Conservation (phyloP, 352 stramenopile species). For the Phytopythium boreale region DNA sequence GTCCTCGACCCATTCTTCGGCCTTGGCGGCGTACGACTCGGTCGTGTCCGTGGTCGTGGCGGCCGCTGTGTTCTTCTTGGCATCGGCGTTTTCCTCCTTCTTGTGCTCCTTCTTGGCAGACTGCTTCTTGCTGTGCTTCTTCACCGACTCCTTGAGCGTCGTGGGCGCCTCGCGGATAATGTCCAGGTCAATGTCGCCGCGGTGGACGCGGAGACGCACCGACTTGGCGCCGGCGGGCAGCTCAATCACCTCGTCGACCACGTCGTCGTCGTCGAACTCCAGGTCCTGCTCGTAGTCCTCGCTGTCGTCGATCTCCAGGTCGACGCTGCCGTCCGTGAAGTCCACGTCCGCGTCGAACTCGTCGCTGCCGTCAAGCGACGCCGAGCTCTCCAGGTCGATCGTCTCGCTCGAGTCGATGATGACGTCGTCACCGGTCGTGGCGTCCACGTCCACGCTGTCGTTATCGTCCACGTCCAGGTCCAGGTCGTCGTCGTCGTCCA, state of each 20-base stretch:
- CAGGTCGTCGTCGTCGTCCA: constrained; percentile 15
- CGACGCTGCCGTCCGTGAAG: constrained; percentile 28
- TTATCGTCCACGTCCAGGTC: constrained; percentile 28
- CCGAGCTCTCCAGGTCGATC: constrained; percentile 26
- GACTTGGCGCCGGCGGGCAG: constrained; percentile 39
- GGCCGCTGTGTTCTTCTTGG: constrained; percentile 13
- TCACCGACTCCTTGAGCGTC: constrained; percentile 9
- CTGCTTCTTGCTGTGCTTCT: neutral
- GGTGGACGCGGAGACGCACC: constrained; percentile 42
- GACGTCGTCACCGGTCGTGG: constrained; percentile 17
- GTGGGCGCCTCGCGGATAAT: constrained; percentile 37
- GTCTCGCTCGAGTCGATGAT: constrained; percentile 17
- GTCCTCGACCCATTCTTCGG: constrained; percentile 36
- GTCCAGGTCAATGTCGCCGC: constrained; percentile 47
- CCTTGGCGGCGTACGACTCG: constrained; percentile 38
- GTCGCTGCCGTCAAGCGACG: constrained; percentile 22
- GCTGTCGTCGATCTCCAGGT: constrained; percentile 39
- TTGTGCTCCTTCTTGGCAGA: constrained; percentile 12
- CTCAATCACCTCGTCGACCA: constrained; percentile 47
- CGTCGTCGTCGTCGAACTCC: constrained; percentile 34
- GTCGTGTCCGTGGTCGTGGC: constrained; percentile 10
- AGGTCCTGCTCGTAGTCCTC: constrained; percentile 51
- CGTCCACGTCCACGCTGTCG: constrained; percentile 28
- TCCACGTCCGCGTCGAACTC: constrained; percentile 31
- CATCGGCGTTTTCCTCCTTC: constrained; percentile 12